A percentile compares a stretch with the other conserved stretches of the same genome.
phyloP scores from a whole-genome alignment of 1,139 yeast genomes.

The Candida mesenterica region DNA sequence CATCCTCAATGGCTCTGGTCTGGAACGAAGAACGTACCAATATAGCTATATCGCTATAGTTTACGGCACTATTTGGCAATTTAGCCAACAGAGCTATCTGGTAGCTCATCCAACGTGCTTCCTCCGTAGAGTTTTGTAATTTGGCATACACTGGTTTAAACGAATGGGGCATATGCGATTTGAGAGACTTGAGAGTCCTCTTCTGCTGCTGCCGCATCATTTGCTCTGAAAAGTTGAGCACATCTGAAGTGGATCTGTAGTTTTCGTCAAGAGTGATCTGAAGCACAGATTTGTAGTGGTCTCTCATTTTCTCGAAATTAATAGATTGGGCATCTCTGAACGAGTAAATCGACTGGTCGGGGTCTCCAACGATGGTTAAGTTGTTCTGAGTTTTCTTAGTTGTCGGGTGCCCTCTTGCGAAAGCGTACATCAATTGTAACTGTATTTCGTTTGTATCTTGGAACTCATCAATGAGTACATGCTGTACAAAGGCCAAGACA shows the following conservation, averaged over 20 bases:
- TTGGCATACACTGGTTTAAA: constrained; percentile 49
- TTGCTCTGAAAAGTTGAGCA: constrained; percentile 62
- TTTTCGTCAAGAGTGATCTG: constrained; percentile 59
- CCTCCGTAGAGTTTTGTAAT: constrained; percentile 43
- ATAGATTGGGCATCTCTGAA: constrained; percentile 76
- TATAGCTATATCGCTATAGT: constrained; percentile 65
- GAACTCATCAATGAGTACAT: constrained; percentile 88
- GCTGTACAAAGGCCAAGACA: constrained; percentile 53
- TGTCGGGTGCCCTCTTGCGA: constrained; percentile 45
- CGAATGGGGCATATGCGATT: constrained; percentile 42
- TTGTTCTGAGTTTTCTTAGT: constrained; percentile 32
- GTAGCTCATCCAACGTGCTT: constrained; percentile 57
- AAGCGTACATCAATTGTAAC: constrained; percentile 58
- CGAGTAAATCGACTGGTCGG: constrained; percentile 91
- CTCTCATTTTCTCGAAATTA: constrained; percentile 63
- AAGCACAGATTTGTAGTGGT: constrained; percentile 31
- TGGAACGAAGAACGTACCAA: constrained; percentile 63
- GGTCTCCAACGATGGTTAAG: constrained; percentile 91
- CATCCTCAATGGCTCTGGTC: constrained; percentile 61
- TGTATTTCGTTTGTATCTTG: constrained; percentile 89
- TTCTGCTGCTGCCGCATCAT: constrained; percentile 62
- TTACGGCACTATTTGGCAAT: constrained; percentile 31
- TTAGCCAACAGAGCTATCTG: constrained; percentile 50
- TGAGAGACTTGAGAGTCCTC: constrained; percentile 43
- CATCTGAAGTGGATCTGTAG: constrained; percentile 74